Evolutionary conservation across 2,329 filamentous ascomycete species (phyloP).

Genomic region (Ophiostoma novo-ulmi): DNA sequence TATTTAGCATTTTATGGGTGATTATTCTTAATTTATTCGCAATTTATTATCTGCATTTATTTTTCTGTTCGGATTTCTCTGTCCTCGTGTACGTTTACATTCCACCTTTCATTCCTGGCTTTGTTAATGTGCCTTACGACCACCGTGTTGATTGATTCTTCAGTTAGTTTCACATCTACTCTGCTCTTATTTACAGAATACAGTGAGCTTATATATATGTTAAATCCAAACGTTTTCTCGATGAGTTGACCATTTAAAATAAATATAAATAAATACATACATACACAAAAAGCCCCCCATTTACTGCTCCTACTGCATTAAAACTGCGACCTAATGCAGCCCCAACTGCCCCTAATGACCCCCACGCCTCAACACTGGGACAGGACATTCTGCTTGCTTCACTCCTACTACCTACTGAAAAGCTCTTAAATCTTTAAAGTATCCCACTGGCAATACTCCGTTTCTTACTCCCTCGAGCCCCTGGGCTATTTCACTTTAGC

Average conservation of each 20-base stretch:
- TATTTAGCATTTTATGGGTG: too few relatives aligned
- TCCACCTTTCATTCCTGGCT: too few relatives aligned
- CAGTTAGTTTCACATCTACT: background rate
- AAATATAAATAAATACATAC: background rate
- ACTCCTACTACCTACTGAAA: background rate
- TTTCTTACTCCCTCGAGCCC: background rate
- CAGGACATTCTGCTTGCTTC: too few relatives aligned
- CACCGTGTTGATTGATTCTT: too few relatives aligned
- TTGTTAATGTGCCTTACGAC: too few relatives aligned
- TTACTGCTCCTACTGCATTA: background rate
- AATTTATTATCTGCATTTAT: too few relatives aligned
- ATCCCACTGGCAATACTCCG: background rate
- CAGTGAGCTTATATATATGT: too few relatives aligned
- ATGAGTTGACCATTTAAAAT: too few relatives aligned
- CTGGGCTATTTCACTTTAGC: background rate
- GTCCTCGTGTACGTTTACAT: too few relatives aligned
- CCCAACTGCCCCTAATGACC: background rate
- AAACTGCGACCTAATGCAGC: background rate
- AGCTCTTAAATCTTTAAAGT: background rate
- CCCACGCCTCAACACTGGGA: slow-evolving; percentile 5
- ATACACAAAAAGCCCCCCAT: background rate
- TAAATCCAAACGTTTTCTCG: too few relatives aligned
- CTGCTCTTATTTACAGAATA: background rate
- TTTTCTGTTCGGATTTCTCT: too few relatives aligned
- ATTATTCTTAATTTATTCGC: too few relatives aligned